A percentile compares a stretch with the other conserved stretches of the same genome.
Conservation (phyloP, 768 basidiomycete species). For the Crassisporium funariophilum region DNA sequence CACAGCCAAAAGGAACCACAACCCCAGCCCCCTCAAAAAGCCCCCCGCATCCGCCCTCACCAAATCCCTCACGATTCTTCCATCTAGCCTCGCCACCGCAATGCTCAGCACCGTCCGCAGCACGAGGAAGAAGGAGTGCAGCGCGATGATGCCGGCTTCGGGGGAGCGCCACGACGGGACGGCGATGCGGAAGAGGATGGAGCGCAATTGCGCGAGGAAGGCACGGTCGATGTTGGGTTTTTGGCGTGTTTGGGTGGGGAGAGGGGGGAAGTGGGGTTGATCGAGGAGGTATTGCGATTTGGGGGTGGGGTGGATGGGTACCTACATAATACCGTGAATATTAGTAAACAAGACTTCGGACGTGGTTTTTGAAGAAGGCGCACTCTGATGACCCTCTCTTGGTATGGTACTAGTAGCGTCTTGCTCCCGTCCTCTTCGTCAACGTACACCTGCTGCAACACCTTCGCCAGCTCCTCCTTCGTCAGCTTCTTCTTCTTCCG, state of each 20-base stretch:
- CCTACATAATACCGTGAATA: constrained; percentile 27
- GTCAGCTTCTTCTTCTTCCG: constrained; percentile 26
- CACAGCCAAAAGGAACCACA: constrained; percentile 91
- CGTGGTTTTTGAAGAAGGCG: constrained; percentile 16
- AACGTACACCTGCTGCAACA: constrained; percentile 65
- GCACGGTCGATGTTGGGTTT: constrained; percentile 71
- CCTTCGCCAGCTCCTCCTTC: constrained; percentile 44
- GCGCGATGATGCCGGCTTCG: constrained; percentile 70
- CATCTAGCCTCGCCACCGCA: constrained; percentile 86
- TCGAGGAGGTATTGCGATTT: constrained; percentile 51
- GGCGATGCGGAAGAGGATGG: constrained; percentile 72
- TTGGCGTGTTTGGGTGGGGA: constrained; percentile 39
- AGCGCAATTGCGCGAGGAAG: constrained; percentile 72
- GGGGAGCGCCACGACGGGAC: constrained; percentile 63
- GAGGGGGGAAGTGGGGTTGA: constrained; percentile 61
- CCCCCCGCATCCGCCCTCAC: constrained; percentile 86
- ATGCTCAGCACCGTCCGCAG: constrained; percentile 86
- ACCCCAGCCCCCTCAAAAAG: constrained; percentile 75
- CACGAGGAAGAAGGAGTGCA: constrained; percentile 86
- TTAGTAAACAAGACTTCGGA: neutral
- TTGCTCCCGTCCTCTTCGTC: constrained; percentile 59
- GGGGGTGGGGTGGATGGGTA: constrained; percentile 50
- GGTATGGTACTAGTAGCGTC: constrained; percentile 67
- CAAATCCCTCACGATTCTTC: constrained; percentile 84
- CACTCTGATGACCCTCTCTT: constrained; percentile 65